Conservation (phyloP, 768 basidiomycete genomes). For the Agrocybe praecox region DNA sequence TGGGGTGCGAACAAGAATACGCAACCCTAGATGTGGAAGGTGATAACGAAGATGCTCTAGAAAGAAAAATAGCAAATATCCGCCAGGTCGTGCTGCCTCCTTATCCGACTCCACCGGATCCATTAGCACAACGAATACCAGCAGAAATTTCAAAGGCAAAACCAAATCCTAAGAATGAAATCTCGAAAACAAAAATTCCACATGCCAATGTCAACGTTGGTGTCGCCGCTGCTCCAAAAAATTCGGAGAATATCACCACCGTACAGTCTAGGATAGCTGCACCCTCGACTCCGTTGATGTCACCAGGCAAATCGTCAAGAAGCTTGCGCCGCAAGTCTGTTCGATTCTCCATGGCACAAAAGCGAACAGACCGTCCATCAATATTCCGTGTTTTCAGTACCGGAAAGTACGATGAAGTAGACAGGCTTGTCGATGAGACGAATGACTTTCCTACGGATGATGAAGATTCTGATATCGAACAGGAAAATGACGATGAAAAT, state of each 20-base stretch:
- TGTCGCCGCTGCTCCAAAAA: no score
- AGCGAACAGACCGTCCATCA: slow-evolving; percentile 19
- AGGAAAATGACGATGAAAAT: slow-evolving; percentile 3
- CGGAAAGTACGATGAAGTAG: slow-evolving; percentile 22
- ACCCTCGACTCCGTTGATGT: slow-evolving; percentile 8
- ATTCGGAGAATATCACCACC: no score
- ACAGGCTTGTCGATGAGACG: slow-evolving; percentile 27
- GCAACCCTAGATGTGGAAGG: background rate
- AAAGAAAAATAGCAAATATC: slow-evolving; percentile 29
- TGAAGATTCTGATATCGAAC: slow-evolving; percentile 13
- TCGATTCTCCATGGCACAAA: slow-evolving; percentile 24
- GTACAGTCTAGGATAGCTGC: no score
- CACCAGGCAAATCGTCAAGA: slow-evolving; percentile 10
- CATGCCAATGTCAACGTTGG: background rate
- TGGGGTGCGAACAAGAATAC: slow-evolving; percentile 16
- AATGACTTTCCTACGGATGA: slow-evolving; percentile 26
- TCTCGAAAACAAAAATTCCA: background rate
- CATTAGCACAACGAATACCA: slow-evolving; percentile 1
- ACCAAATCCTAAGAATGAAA: background rate
- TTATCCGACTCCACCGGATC: slow-evolving; percentile 28
- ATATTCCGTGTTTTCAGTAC: slow-evolving; percentile 22
- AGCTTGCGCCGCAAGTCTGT: slow-evolving; percentile 24
- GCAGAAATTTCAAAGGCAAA: background rate
- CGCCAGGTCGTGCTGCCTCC: slow-evolving; percentile 25
- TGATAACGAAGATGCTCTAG: slow-evolving; percentile 14